These are phyloP conservation scores for Sphagnurus paluster DNA, from an alignment of 1,284 basidiomycete genomes.

Conservation along the genomic window DNA sequence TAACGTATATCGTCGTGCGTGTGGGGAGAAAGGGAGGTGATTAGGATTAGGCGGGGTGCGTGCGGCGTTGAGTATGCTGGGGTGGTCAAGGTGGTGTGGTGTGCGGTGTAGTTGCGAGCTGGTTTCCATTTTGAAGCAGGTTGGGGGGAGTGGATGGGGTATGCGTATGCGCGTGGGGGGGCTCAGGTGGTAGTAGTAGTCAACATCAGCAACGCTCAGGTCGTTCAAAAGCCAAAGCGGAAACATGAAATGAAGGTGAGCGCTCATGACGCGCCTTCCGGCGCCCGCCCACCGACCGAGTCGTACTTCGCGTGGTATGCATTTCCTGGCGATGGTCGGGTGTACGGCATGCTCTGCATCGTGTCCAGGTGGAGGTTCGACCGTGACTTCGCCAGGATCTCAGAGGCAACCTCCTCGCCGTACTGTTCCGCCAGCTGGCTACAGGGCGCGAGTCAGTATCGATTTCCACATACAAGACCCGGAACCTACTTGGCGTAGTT, in stretches of 20 bases:
- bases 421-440: conserved; percentile 55
- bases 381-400: conserved; percentile 36
- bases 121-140: no score
- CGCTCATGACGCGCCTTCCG: conserved; percentile 10
- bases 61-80: no score
- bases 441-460: background rate
- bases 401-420: conserved; percentile 43
- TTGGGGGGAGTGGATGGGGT: no score
- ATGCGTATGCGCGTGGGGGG: no score
- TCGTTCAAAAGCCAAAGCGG: no score
- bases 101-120: no score
- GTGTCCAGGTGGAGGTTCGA: conserved; percentile 27
- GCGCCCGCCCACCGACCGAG: conserved; percentile 18
- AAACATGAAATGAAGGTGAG: background rate
- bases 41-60: no score
- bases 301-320: conserved; percentile 24
- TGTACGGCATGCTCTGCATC: conserved; percentile 20
- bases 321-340: background rate
- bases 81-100: no score
- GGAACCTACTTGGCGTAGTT: conserved; percentile 61
- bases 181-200: no score
- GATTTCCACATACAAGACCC: background rate
- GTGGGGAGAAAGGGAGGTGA: no score
- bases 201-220: no score
- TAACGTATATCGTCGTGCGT: no score